Evolutionary conservation across 2,329 filamentous ascomycete genomes (phyloP), one percentile per base, ranked within the genome.

Genomic region (Diplocarpon mali): DNA sequence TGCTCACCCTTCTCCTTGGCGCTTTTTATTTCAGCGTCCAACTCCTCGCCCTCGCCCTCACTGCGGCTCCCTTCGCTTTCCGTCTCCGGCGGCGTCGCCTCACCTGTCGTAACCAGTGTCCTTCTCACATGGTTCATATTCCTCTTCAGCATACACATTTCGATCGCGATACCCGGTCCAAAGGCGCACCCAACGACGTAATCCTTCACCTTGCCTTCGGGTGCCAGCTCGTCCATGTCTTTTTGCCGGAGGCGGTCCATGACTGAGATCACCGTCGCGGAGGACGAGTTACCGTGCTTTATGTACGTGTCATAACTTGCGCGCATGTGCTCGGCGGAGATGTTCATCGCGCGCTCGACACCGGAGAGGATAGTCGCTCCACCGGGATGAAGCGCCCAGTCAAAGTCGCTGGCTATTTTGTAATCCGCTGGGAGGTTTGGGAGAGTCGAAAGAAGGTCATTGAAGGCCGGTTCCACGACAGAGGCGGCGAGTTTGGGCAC

Each of bases 301-400:
- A 77, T 76, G 54, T 85, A 85, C 14, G 77, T 75, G 49, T 82
- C 75, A 57, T 81, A 82, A 47, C 76, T 80, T n/a, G 80, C 79
- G 38, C 78, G 70, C 66, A 85, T 76, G 52, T 83, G 79, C 53
- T 81, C 74, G 0, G 77, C 64, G 0, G 68, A 69, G 38, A 85
- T 70, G 5, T 64, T 60, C 67, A 85, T 69, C 1, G 66, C 68
- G 35, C 65, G 65, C 59, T 83, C 75, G 0, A 80, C 76, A 0
- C 78, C 78, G 0, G 76, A 70, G 2, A 85, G 65, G 35, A 85
- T 82, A 1, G 78, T 77, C 0, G 76, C 69, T 14, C 81, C 81
- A 4, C 81, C 81, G 0, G 81, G 81, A 53, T 85, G 81, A 58
- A 85, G 72, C 1, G 80, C 81, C 81, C 81, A 85, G 65, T 85